Evolutionary conservation across 805 yeast species (phyloP).

Genomic region (Nakazawaea populi): DNA sequence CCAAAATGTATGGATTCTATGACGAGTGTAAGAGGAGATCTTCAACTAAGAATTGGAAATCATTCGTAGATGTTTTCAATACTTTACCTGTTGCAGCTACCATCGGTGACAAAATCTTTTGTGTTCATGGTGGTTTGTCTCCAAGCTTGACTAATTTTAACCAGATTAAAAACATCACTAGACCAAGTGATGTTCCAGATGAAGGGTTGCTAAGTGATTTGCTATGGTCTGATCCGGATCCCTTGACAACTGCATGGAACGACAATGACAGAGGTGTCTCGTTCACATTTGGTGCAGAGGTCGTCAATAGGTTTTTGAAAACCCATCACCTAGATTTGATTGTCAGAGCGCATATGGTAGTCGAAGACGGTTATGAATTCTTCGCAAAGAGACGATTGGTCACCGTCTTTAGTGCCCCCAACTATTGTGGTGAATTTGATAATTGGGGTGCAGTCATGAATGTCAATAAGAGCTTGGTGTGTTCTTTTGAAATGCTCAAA

Average conservation of each 20-base stretch:
- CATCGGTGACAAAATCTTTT: slow-evolving; percentile 50
- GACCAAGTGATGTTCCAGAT: slow-evolving; percentile 85
- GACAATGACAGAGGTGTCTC: slow-evolving; percentile 83
- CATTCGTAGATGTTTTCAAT: slow-evolving; percentile 49
- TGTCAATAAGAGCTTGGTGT: slow-evolving; percentile 60
- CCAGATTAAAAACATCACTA: slow-evolving; percentile 63
- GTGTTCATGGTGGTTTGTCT: slow-evolving; percentile 70
- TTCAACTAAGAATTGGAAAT: slow-evolving; percentile 42
- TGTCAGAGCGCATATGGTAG: slow-evolving; percentile 86
- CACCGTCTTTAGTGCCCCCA: slow-evolving; percentile 78
- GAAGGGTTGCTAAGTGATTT: slow-evolving; percentile 72
- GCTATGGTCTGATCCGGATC: slow-evolving; percentile 80
- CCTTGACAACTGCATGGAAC: slow-evolving; percentile 56
- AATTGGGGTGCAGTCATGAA: slow-evolving; percentile 80
- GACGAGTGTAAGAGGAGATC: slow-evolving; percentile 56
- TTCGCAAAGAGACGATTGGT: slow-evolving; percentile 69
- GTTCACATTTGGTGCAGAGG: slow-evolving; percentile 67
- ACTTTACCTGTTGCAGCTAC: slow-evolving; percentile 59
- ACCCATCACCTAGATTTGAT: slow-evolving; percentile 69
- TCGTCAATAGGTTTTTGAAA: slow-evolving; percentile 63
- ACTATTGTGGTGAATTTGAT: slow-evolving; percentile 77
- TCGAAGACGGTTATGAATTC: slow-evolving; percentile 83
- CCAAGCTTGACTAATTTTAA: slow-evolving; percentile 61
- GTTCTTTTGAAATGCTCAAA: slow-evolving; percentile 66
- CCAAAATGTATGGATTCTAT: slow-evolving; percentile 55